Conservation (phyloP, 192 early-diverging fungal species). For the Pilobolus umbonatus region DNA sequence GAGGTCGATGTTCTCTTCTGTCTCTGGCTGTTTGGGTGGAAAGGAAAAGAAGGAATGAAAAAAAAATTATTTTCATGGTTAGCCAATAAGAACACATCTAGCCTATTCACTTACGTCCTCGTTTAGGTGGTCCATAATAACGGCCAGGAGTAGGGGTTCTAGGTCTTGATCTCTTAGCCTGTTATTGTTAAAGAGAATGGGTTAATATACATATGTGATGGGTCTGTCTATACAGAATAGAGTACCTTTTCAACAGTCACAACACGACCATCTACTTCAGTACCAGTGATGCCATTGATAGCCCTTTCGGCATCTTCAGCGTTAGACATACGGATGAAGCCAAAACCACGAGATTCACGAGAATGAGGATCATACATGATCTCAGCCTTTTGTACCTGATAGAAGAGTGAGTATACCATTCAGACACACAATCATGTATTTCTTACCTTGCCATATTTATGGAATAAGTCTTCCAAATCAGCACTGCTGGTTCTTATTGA, state of each 20-base stretch:
- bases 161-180: slow-evolving; percentile 65
- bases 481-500: slow-evolving; percentile 50
- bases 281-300: slow-evolving; percentile 57
- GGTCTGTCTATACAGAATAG: neutral
- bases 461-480: slow-evolving; percentile 66
- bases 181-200: neutral
- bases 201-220: neutral
- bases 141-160: slow-evolving; percentile 76
- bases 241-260: slow-evolving; percentile 77
- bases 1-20: slow-evolving; percentile 17
- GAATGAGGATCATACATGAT: slow-evolving; percentile 80
- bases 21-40: neutral
- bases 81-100: too few species aligned
- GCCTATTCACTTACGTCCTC: slow-evolving; percentile 34
- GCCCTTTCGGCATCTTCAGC: slow-evolving; percentile 67
- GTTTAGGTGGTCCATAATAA: slow-evolving; percentile 73
- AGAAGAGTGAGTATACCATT: neutral
- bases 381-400: slow-evolving; percentile 59
- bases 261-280: slow-evolving; percentile 76
- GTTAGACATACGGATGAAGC: slow-evolving; percentile 73
- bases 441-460: slow-evolving; percentile 67
- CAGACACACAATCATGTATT: neutral
- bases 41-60: neutral
- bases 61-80: neutral
- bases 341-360: slow-evolving; percentile 82